Percentiles rank a stretch among this genome's conserved stretches.
Conservation (phyloP, 306 rosid species). For the Myrica gale region DNA sequence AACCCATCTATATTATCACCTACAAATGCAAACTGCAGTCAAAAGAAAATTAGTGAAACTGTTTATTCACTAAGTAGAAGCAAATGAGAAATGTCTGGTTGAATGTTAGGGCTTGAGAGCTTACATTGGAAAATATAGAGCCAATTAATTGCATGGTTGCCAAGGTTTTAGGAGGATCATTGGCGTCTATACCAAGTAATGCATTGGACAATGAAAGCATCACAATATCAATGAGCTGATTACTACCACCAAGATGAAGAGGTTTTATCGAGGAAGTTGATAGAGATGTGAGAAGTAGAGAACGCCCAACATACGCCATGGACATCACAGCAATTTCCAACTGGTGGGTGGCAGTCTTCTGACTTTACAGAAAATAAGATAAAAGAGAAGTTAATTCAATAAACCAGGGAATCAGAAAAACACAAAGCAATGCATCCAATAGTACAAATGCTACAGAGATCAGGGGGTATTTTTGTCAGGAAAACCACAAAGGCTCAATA, state of each 20-base stretch:
- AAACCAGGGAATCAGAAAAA: slow-evolving; percentile 24
- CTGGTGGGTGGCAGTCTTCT: slow-evolving; percentile 99
- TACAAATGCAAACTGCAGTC: slow-evolving; percentile 80
- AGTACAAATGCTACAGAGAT: slow-evolving; percentile 18
- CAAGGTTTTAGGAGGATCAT: slow-evolving; percentile 98
- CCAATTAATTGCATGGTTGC: slow-evolving; percentile 97
- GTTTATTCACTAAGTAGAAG: slow-evolving; percentile 9
- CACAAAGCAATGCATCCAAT: neutral
- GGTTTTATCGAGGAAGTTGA: slow-evolving; percentile 49
- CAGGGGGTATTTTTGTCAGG: slow-evolving; percentile 3
- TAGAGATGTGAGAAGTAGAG: slow-evolving; percentile 70
- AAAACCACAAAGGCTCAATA: slow-evolving; percentile 13
- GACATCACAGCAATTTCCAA: slow-evolving; percentile 96
- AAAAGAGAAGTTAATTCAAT: slow-evolving; percentile 39
- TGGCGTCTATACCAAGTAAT: slow-evolving; percentile 98
- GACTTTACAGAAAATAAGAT: slow-evolving; percentile 49
- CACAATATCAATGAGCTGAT: slow-evolving; percentile 65
- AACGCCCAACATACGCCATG: slow-evolving; percentile 92
- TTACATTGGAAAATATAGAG: slow-evolving; percentile 92
- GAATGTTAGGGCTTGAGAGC: slow-evolving; percentile 30
- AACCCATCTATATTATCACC: slow-evolving; percentile 69
- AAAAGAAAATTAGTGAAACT: slow-evolving; percentile 25
- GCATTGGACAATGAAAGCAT: slow-evolving; percentile 93
- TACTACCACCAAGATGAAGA: slow-evolving; percentile 58
- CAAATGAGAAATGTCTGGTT: slow-evolving; percentile 17